Base-by-base conservation (phyloP, 2,329 filamentous ascomycete species). In the Westerdykella sp. region DNA sequence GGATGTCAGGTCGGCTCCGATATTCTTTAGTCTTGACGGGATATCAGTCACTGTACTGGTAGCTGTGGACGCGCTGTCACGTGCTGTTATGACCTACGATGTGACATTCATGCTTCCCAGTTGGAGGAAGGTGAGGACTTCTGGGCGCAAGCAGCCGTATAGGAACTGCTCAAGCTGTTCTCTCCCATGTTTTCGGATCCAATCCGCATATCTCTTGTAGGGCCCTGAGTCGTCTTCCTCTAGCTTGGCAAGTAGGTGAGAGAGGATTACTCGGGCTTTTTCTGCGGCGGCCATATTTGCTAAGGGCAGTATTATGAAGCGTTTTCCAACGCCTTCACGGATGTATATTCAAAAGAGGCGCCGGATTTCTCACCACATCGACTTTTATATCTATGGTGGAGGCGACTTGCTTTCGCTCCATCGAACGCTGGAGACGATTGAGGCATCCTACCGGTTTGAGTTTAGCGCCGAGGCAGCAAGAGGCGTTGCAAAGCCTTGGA, bases 211-310 rank as follows among this genome's bases (percentile, higher is more conserved):
- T 9, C 50, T 35, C 13, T 22, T 12, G 31, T 56, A 42, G 23
- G 57, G 42, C 34, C 43, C 52, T 14, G 53, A 53, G 1, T 43
- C 44, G 9, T 49, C 41, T 0, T 50, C 42, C 44, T 54, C 42
- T 1, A 65, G 36, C 11, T 37, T 47, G 0, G 39, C 31, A 1
- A 65, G 39, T 1, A 65, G 14, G 22, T 59, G 50, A 3, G 39
- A 21, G 10, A 65, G 50, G 9, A 62, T 54, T 2, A 31, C 30
- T 39, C 49, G 49, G 11, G 59, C 59, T 49, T 63, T 54, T n/a
- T 49, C n/a, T 9, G 32, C n/a, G 16, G 32, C 32, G 3, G 32
- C 32, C 32, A 35, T 35, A 4, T 15, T 13, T 28, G 25, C 9
- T 4, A 12, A 28, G 9, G 7, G 7, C 25, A 28, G 9, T 10